Evolutionary conservation across 2,329 filamentous ascomycete species (phyloP), one percentile per base, ranked within the genome.

Genomic region (Pseudocercospora vitis): DNA sequence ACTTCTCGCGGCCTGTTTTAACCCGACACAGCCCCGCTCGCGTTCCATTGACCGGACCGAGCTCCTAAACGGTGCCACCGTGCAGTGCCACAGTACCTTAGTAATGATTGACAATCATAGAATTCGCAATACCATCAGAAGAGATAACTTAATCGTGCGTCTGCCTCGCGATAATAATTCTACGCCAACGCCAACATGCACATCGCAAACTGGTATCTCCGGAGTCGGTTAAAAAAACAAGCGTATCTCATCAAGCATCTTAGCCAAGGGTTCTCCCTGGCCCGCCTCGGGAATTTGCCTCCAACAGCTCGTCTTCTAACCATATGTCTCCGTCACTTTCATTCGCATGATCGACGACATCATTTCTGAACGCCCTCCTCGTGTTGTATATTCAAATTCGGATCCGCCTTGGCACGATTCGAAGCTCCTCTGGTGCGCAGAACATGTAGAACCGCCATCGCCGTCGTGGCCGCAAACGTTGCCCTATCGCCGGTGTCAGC

Each of bases 381-480:
- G n/a, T n/a, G n/a, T 7, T 58, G 52, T 67, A 75, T 71, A 58
- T 72, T 70, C 24, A 63, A 42, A 35, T 68, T 66, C n/a, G 64
- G 62, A 53, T 63, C 63, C 3, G 63, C 60, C 53, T 63, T 65
- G 37, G 26, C 32, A 47, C 19, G 47, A 29, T n/a, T 46, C n/a
- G 19, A 49, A 35, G 50, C 32, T 19, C 33, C 65, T 9, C 71
- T 66, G 29, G 73, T 74, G 14, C 73, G 68, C 57, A 75, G 69
- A 39, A 79, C 70, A 50, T 78, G 77, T 23, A 81, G 60, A 2
- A 72, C 69, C 3, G 79, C 74, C 45, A 82, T 67, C 7, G 75
- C 70, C 1, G 74, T 78, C 1, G 81, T 82, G 16, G 71, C 72
- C 2, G 74, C 67, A 59, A 82, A 84, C 4, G 76, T 63, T n/a